Percentiles rank a stretch among this genome's conserved stretches.
Evolutionary conservation across 1,284 basidiomycete genomes (phyloP).

Genomic region (Sanguinoderma infundibulare): DNA sequence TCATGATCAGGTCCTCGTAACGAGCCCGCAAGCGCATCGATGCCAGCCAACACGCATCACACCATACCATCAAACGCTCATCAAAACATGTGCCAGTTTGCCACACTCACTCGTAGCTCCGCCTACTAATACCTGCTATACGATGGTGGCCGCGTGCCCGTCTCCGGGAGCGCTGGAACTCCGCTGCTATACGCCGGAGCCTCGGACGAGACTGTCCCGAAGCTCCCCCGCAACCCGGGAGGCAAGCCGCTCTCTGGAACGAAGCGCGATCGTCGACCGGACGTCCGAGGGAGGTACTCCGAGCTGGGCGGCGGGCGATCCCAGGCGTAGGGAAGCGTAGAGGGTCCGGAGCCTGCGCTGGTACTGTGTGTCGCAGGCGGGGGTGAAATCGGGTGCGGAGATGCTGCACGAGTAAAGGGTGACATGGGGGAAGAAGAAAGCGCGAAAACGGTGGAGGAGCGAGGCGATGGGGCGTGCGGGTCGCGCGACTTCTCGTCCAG

Average conservation of each 20-base stretch:
- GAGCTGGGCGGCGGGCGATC: constrained; percentile 19
- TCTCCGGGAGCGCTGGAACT: background rate
- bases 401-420: background rate
- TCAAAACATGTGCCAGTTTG: background rate
- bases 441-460: background rate
- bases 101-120: background rate
- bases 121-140: background rate
- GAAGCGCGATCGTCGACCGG: background rate
- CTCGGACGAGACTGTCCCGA: no score
- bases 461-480: background rate
- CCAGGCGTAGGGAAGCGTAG: constrained; percentile 8
- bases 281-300: constrained; percentile 5
- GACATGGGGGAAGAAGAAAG: background rate
- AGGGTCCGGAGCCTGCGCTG: background rate
- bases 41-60: background rate
- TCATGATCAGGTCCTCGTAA: no score
- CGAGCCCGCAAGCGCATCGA: no score
- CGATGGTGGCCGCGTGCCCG: background rate
- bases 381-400: constrained; percentile 2
- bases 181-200: background rate
- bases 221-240: no score
- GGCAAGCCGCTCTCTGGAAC: background rate
- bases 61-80: background rate
- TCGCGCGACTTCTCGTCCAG: background rate
- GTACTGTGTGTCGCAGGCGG: background rate